Base-by-base conservation (phyloP, 352 stramenopile species). In the Globisporangium heterothallicum region DNA sequence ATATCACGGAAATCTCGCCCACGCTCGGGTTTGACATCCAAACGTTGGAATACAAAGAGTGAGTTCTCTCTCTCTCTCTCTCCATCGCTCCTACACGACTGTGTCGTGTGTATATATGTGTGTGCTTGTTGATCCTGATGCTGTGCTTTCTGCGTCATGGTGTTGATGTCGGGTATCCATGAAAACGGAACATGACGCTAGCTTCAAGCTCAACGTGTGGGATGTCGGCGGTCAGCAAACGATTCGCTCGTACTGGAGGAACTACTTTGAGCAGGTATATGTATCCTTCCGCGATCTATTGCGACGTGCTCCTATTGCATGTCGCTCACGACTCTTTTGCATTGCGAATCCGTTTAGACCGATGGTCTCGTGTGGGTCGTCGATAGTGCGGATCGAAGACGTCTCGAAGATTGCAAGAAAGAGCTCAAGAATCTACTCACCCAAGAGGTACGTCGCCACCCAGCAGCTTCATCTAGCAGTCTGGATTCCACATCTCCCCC, bases 11-110 rank as follows among this genome's bases (percentile, higher is more conserved):
- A 40, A 99, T 99, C 64, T 96, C 89, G 40, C 97, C 97, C 8
- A 99, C 97, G 22, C 77, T 99, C 1, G 97, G 97, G 21, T 99
- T 99, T 74, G 96, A 99, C 59, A 99, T 99, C 70, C 96, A 99
- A 66, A 99, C 96, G 26, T 78, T 99, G 27, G 92, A 99, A 53
- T 98, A 98, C 68, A 92, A 95, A 70, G 74, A 90, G 70, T 92
- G 60, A 43, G 68, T 61, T n/a, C n/a, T n/a, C n/a, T n/a, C n/a
- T n/a, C n/a, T n/a, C n/a, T n/a, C n/a, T n/a, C n/a, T n/a, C n/a
- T n/a, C n/a, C n/a, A n/a, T n/a, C n/a, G n/a, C n/a, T n/a, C n/a
- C n/a, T n/a, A n/a, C n/a, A n/a, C n/a, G n/a, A n/a, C n/a, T n/a
- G n/a, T n/a, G n/a, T 5, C 32, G 32, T 18, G 32, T 8, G 14